A percentile compares a stretch with the other conserved stretches of the same genome.
Evolutionary conservation across 2,329 filamentous ascomycete genomes (phyloP).

Genomic region (Botrytis elliptica): DNA sequence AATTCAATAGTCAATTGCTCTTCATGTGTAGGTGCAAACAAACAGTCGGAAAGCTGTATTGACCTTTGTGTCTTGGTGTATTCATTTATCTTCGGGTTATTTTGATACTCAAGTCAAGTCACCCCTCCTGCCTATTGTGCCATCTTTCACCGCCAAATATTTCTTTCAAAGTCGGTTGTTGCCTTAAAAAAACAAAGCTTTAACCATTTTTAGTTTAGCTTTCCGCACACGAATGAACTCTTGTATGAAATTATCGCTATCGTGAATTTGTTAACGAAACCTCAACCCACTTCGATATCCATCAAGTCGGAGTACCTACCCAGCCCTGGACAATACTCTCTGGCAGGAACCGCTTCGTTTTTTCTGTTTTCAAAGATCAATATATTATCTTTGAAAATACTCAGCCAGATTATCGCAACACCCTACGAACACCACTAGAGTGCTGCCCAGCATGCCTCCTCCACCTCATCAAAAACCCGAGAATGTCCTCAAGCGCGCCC

Average conservation of each 20-base stretch:
- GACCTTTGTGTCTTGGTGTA: not conserved
- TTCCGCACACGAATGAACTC: conserved; percentile 20
- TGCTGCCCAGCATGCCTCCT: conserved; percentile 62
- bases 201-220: conserved; percentile 11
- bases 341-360: not conserved
- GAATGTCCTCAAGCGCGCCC: conserved; percentile 97
- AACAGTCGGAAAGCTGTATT: not conserved
- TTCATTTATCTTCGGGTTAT: not conserved
- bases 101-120: not conserved
- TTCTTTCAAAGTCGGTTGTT: not conserved
- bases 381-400: conserved; percentile 16
- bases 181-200: not conserved
- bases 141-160: not conserved
- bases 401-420: conserved; percentile 1
- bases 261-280: conserved; percentile 3
- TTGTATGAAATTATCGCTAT: conserved; percentile 18
- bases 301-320: conserved; percentile 14
- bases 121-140: not conserved
- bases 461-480: conserved; percentile 94
- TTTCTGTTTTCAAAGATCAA: conserved; percentile 13
- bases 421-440: conserved; percentile 21
- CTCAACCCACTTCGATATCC: conserved; percentile 16
- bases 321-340: conserved; percentile 2
- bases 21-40: not conserved
- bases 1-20: not conserved